Base-by-base conservation (phyloP, 2,329 filamentous ascomycete genomes). In the Alternaria rosae region DNA sequence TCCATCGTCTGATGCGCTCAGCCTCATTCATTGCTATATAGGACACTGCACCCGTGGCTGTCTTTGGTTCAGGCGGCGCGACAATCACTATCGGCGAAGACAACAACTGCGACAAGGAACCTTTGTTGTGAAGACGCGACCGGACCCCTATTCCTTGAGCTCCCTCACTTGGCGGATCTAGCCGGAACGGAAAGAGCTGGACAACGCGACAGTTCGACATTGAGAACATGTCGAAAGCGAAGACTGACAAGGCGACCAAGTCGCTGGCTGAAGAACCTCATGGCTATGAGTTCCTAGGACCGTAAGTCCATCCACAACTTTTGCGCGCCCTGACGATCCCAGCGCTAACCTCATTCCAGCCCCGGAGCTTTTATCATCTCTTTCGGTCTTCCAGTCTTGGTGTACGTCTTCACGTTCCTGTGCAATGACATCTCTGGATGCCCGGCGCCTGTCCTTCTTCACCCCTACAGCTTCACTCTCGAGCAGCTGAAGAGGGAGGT, bases 381-480 rank as follows among this genome's bases (percentile, higher is more conserved):
- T 8, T 90, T 96, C 72, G 89, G 90, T 59, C 88, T 97, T 1
- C 94, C 94, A 0, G 63, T 93, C 43, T 85, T 94, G 67, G 87
- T 93, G 70, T 97, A 95, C 81, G 77, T 89, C 71, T 90, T 94
- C 76, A 86, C 89, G 48, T 97, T 97, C 76, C 84, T 91, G 72
- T 97, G 94, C 86, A 98, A 97, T 82, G 94, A 98, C 78, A 84
- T 96, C 66, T 91, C 92, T 9, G 94, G 95, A 61, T 98, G 95
- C 76, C 95, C 94, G 48, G 90, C 92, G 3, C 93, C 94, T 4
- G 93, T 92, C 5, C 85, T 94, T 9, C 85, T 97, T 38, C 85
- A 86, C 69, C 93, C 92, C 30, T 89, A 86, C 59, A 91, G 87
- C 9, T 82, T 97, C 62, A 89, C 89, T 43, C 82, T 93, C 50